Percentiles rank a stretch among this genome's conserved stretches.
These are phyloP conservation scores for Lactarius sp. DNA, from an alignment of 768 basidiomycete species.

Conservation along the genomic window DNA sequence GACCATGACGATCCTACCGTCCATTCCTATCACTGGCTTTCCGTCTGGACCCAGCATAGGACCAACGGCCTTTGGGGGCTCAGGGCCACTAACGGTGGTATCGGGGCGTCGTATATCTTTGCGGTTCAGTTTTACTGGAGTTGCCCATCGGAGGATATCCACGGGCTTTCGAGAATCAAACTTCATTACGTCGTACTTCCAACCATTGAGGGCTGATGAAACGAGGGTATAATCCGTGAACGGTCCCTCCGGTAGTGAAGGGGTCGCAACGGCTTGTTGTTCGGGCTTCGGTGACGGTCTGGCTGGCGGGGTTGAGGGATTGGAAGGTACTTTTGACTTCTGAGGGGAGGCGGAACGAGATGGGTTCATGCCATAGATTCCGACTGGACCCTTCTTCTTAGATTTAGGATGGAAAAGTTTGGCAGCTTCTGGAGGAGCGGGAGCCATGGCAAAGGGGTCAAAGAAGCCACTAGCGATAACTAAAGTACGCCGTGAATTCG, in stretches of 20 bases:
- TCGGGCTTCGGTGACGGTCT: conserved; percentile 21
- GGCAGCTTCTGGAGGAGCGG: conserved; percentile 15
- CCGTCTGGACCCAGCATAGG: conserved; percentile 82
- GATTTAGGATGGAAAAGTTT: conserved; percentile 26
- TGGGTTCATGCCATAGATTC: conserved; percentile 15
- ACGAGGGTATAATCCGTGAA: conserved; percentile 76
- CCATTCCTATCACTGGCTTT: conserved; percentile 73
- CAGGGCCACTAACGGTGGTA: conserved; percentile 31
- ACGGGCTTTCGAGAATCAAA: conserved; percentile 72
- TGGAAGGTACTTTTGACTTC: conserved; percentile 17
- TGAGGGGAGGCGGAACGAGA: conserved; percentile 17
- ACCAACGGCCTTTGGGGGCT: conserved; percentile 46
- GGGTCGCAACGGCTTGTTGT: conserved; percentile 6
- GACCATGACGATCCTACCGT: conserved; percentile 77
- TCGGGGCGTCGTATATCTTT: conserved; percentile 66
- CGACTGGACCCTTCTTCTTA: conserved; percentile 21
- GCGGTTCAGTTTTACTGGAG: conserved; percentile 82
- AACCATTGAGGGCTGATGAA: conserved; percentile 74
- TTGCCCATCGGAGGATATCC: conserved; percentile 63
- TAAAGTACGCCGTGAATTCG: conserved; percentile 8
- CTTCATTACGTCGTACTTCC: conserved; percentile 93
- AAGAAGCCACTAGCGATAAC: not conserved
- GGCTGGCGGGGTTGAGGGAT: conserved; percentile 17
- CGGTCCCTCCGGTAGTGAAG: conserved; percentile 54
- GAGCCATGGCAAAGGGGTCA: conserved; percentile 12